Evolutionary conservation across 2,329 filamentous ascomycete species (phyloP), one percentile per base, ranked within the genome.

Genomic region (Fusarium agapanthi): DNA sequence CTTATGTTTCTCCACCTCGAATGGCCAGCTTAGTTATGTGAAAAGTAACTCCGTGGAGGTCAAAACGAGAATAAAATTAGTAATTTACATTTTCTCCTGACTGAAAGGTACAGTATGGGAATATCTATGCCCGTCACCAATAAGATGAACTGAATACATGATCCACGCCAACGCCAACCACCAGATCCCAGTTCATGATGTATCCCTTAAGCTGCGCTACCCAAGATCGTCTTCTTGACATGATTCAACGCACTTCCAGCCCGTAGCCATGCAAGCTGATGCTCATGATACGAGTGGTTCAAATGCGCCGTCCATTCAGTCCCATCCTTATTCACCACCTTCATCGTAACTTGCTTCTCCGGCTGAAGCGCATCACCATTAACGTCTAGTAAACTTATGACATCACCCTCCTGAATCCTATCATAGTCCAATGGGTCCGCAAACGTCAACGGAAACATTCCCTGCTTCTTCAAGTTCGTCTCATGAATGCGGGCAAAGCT

Each of bases 401-500:
- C 35, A 51, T 67, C 65, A 1, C 69, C 65, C 24, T 45, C 44
- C 10, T 32, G n/a, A 15, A 95, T 93, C 86, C 89, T 93, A 79
- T 94, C 92, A 81, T 95, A 95, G 80, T 94, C 92, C 78, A 86
- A 90, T 60, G 91, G 90, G 79, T 94, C 87, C 61, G 86, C 82
- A 85, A 95, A 94, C 67, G 91, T 94, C 74, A 95, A 86, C 76
- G 77, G 72, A 20, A 79, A 65, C 73, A 79, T 76, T 2, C 72
- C 77, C 86, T 95, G 93, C 89, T 96, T 96, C 91, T 96, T 96
- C 83, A 97, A 87, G 86, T 96, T 96, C 82, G 94, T 95, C 88
- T 96, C 94, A 87, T 96, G 93, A 80, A 96, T 96, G 88, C 93
- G 92, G 77, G 94, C 94, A 83, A 97, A 96, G 69, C 89, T 91